phyloP scores from a whole-genome alignment of 2,329 filamentous ascomycete species.

The Penicillium paneum region DNA sequence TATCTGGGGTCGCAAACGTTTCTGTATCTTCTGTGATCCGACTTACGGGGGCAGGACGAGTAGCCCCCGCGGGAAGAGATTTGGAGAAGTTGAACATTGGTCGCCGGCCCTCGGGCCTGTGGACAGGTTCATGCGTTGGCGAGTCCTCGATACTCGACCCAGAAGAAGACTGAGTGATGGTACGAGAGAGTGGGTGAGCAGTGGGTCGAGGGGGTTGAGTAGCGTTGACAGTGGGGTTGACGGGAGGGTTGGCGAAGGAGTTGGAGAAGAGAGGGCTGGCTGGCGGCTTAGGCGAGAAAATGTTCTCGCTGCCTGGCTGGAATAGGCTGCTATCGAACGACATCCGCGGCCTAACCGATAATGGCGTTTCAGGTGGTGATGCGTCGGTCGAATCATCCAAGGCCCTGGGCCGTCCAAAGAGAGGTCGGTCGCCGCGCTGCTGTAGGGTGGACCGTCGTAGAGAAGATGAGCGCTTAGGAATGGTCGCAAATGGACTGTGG shows the following conservation, averaged over 20 bases:
- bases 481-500: constrained; percentile 49
- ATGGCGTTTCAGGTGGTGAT: constrained; percentile 53
- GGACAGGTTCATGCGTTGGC: constrained; percentile 60
- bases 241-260: constrained; percentile 14
- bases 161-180: constrained; percentile 82
- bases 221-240: constrained; percentile 3
- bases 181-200: constrained; percentile 79
- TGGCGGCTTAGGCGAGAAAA: constrained; percentile 62
- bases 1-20: constrained; percentile 69
- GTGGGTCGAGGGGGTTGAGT: constrained; percentile 43
- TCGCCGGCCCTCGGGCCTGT: constrained; percentile 54
- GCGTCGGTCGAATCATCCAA: constrained; percentile 47
- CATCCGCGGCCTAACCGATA: constrained; percentile 65
- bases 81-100: constrained; percentile 63
- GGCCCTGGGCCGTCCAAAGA: constrained; percentile 47
- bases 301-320: constrained; percentile 61
- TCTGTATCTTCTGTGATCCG: constrained; percentile 50
- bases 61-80: constrained; percentile 67
- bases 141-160: constrained; percentile 75
- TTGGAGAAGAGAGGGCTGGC: constrained; percentile 42
- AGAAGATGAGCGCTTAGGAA: constrained; percentile 70
- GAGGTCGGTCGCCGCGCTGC: constrained; percentile 68
- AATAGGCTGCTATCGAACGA: constrained; percentile 73
- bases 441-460: constrained; percentile 83
- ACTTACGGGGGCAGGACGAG: constrained; percentile 47